phyloP scores from a whole-genome alignment of 331 rosid species.

The Telfairia occidentalis region DNA sequence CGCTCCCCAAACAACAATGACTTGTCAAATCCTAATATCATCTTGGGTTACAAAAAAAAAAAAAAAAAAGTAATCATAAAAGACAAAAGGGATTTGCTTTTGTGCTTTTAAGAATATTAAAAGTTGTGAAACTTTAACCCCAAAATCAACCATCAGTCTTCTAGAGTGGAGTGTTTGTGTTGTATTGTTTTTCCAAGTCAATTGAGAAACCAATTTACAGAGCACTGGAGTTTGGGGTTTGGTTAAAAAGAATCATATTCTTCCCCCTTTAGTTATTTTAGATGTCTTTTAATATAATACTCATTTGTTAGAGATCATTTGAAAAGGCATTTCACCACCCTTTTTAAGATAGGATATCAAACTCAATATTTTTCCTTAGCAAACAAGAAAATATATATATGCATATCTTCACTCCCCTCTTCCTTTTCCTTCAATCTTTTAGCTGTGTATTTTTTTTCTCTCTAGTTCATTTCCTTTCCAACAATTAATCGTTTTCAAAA shows the following conservation, averaged over 20 bases:
- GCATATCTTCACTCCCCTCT: neutral
- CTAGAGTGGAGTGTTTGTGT: neutral
- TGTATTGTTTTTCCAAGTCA: neutral
- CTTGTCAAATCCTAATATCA: conserved; percentile 15
- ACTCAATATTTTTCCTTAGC: conserved; percentile 20
- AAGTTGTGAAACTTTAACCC: conserved; percentile 12
- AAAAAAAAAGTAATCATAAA: conserved; percentile 16
- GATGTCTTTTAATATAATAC: conserved; percentile 6
- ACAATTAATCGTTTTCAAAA: neutral
- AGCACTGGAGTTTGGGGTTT: neutral
- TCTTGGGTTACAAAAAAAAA: conserved; percentile 20
- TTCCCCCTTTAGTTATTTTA: conserved; percentile 15
- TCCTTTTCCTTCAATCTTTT: neutral
- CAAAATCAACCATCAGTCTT: conserved; percentile 14
- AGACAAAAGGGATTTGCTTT: conserved; percentile 17
- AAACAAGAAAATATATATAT: conserved; percentile 27
- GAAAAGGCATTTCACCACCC: conserved; percentile 11
- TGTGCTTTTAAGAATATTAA: conserved; percentile 23
- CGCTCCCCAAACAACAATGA: conserved; percentile 16
- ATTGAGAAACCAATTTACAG: conserved; percentile 1
- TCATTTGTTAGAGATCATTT: neutral
- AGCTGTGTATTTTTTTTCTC: neutral
- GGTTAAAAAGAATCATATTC: conserved; percentile 6
- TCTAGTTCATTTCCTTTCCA: neutral
- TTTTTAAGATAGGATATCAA: neutral